phyloP scores from a whole-genome alignment of 2,329 filamentous ascomycete genomes.

The Neonectria neomacrospora region DNA sequence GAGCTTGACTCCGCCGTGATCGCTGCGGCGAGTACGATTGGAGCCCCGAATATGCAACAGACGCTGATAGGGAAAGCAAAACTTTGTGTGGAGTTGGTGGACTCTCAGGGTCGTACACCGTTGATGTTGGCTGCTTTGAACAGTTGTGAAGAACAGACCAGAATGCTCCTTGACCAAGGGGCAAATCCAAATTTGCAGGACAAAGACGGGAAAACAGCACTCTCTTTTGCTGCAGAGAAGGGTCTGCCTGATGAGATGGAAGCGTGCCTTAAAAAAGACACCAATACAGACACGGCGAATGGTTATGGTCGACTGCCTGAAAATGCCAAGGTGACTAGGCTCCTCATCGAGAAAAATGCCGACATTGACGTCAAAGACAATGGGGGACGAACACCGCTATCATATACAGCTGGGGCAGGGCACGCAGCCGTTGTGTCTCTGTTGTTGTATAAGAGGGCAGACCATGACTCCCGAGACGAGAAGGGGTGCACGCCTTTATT shows the following conservation, averaged over 20 bases:
- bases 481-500: too few species aligned
- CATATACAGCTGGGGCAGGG: too few species aligned
- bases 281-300: background rate
- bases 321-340: background rate
- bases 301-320: background rate
- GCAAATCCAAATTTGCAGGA: background rate
- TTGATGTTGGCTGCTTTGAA: background rate
- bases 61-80: background rate
- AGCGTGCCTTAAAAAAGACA: background rate
- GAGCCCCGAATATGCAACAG: background rate
- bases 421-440: too few species aligned
- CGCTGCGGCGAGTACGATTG: background rate
- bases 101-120: background rate
- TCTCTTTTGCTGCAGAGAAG: background rate
- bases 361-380: too few species aligned
- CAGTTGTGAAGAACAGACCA: background rate
- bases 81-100: background rate
- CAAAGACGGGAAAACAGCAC: background rate
- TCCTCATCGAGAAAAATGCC: background rate
- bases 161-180: background rate
- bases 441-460: too few species aligned
- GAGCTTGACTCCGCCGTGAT: background rate
- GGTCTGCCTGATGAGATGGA: background rate
- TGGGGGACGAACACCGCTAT: too few species aligned
- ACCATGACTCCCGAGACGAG: too few species aligned